Evolutionary conservation across 2,329 filamentous ascomycete species (phyloP), one percentile per base, ranked within the genome.

Genomic region (Apiospora aurea): DNA sequence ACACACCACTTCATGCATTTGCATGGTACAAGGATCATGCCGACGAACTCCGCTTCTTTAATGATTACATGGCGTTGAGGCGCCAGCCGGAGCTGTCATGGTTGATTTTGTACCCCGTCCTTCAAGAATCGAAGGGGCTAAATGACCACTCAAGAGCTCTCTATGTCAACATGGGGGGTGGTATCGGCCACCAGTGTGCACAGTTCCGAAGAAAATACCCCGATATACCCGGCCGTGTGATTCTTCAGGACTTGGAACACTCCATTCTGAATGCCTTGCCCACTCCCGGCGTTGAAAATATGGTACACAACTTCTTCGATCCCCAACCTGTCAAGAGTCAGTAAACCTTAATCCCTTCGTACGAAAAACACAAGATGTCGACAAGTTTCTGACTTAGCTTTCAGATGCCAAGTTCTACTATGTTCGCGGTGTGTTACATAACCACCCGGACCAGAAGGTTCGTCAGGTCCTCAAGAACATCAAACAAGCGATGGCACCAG

Each of bases 401-500:
- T n/a, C n/a, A 51, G 47, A n/a, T 13, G 47, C 47, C 47, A 34
- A 43, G 29, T 66, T 77, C 4, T 83, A 83, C 71, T 82, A 79
- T 75, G 78, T 82, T 77, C 81, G 82, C 72, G 77, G 75, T 1
- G 75, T 81, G 16, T 76, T 83, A 18, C 81, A 83, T 73, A 79
- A 83, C 75, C 83, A 80, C 77, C 73, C 78, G 46, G 83, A 84
- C 47, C 79, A 78, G 1, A 74, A 73, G 2, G 80, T 79, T 71
- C 70, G 69, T 24, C 76, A 74, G 64, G 84, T 85, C 61, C 76
- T 85, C 21, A 74, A 67, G 1, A 75, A 74, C 7, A 75, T 82
- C 57, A 80, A 49, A 18, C 69, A 46, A 51, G 76, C 76, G 14
- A 77, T 79, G 77, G 72, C 70, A 64, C 75, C 73, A 1, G 78